phyloP scores from a whole-genome alignment of 768 basidiomycete species.

The Macrolepiota albuminosa region DNA sequence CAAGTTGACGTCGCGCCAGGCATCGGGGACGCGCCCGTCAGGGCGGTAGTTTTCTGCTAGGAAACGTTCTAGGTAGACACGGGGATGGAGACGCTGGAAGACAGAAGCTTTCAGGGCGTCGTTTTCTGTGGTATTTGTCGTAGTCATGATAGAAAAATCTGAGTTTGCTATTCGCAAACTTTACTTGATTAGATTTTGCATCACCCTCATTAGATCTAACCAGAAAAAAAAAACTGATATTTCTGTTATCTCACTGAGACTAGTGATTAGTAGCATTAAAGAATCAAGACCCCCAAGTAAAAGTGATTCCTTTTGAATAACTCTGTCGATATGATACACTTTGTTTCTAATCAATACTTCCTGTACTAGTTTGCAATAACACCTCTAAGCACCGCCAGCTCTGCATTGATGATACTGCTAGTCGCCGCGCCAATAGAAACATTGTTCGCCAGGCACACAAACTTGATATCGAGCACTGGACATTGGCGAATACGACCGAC shows the following conservation, averaged over 20 bases:
- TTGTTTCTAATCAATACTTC: neutral
- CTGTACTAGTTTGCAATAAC: slow-evolving; percentile 6
- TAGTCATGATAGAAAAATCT: slow-evolving; percentile 8
- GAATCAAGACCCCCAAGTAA: neutral
- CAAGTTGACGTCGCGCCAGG: slow-evolving; percentile 71
- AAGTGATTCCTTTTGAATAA: neutral
- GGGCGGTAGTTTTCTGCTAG: slow-evolving; percentile 73
- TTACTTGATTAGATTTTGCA: neutral
- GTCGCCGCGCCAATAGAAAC: slow-evolving; percentile 96
- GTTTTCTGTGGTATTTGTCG: slow-evolving; percentile 16
- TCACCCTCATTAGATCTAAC: neutral
- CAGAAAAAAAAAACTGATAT: neutral
- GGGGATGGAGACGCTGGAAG: slow-evolving; percentile 88
- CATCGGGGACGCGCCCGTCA: slow-evolving; percentile 68
- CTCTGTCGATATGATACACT: neutral
- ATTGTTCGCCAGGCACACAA: slow-evolving; percentile 89
- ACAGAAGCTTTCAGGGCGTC: slow-evolving; percentile 46
- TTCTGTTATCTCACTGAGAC: neutral
- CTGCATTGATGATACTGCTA: slow-evolving; percentile 94
- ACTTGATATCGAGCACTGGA: slow-evolving; percentile 91
- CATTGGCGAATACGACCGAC: slow-evolving; percentile 92
- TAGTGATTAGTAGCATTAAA: neutral
- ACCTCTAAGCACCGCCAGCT: slow-evolving; percentile 84
- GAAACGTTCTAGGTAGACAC: slow-evolving; percentile 83
- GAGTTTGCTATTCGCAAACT: neutral